A percentile compares a stretch with the other conserved stretches of the same genome.
Evolutionary conservation across 352 stramenopile genomes (phyloP).

Genomic region (Phytopythium cucurbitacearum): DNA sequence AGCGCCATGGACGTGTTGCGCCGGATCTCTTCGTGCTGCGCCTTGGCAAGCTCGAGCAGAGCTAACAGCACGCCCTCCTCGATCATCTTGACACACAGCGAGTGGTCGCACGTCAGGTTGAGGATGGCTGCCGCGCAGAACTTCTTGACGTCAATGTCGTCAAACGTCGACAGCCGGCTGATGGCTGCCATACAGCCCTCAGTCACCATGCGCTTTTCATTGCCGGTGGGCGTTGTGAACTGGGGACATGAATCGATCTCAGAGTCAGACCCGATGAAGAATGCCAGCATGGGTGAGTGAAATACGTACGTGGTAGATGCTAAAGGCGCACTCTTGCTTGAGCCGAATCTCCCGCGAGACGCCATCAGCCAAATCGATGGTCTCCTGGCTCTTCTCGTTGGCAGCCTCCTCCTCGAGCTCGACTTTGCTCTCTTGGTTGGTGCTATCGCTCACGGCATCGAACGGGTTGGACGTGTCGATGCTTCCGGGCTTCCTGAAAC

Average conservation of each 20-base stretch:
- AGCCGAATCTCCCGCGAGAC: conserved; percentile 55
- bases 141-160: conserved; percentile 78
- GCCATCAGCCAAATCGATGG: conserved; percentile 10
- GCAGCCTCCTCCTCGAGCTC: conserved; percentile 39
- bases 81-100: conserved; percentile 48
- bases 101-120: conserved; percentile 61
- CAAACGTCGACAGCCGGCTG: conserved; percentile 67
- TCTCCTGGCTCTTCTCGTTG: conserved; percentile 45
- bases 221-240: conserved; percentile 59
- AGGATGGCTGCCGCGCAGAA: conserved; percentile 80
- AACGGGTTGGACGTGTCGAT: conserved; percentile 18
- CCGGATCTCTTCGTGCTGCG: conserved; percentile 73
- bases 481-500: conserved; percentile 57
- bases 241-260: conserved; percentile 5
- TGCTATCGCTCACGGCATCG: conserved; percentile 13
- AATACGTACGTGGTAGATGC: conserved; percentile 62
- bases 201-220: conserved; percentile 71
- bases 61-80: conserved; percentile 71
- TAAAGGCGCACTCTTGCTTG: conserved; percentile 81
- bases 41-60: conserved; percentile 73
- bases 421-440: conserved; percentile 27
- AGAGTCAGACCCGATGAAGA: neutral
- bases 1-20: conserved; percentile 82
- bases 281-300: neutral
- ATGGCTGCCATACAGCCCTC: conserved; percentile 76